Conservation (phyloP, 345 rosid genomes). For the Psidium guajava region DNA sequence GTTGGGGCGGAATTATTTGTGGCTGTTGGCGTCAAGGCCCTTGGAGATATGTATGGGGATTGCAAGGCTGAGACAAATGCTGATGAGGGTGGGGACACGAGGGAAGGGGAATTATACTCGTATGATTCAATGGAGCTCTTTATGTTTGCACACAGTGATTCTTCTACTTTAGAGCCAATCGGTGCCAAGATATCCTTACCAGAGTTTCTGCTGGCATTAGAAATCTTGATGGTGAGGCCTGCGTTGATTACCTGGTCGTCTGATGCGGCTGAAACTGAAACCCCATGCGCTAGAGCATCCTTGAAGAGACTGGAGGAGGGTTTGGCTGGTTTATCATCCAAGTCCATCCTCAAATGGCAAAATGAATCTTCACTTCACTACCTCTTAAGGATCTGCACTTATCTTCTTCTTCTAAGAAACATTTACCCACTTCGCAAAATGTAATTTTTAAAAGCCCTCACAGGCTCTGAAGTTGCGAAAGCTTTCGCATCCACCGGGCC, state of each 20-base stretch:
- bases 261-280: constrained; percentile 1
- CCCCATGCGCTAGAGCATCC: not conserved
- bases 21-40: constrained; percentile 35
- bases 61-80: constrained; percentile 91
- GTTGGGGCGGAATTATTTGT: not conserved
- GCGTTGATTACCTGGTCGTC: constrained; percentile 1
- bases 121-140: constrained; percentile 29
- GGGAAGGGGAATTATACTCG: constrained; percentile 64
- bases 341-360: not conserved
- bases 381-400: not conserved
- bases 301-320: not conserved
- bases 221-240: constrained; percentile 53
- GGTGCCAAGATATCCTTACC: constrained; percentile 16
- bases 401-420: not conserved
- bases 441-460: not conserved
- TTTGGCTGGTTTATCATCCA: not conserved
- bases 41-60: constrained; percentile 91
- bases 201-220: constrained; percentile 21
- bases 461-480: not conserved
- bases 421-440: not conserved
- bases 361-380: not conserved
- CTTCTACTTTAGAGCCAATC: constrained; percentile 1
- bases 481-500: not conserved
- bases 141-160: constrained; percentile 26
- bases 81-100: constrained; percentile 83